Base-by-base conservation (phyloP, 768 basidiomycete genomes). In the Mycena crocata region DNA sequence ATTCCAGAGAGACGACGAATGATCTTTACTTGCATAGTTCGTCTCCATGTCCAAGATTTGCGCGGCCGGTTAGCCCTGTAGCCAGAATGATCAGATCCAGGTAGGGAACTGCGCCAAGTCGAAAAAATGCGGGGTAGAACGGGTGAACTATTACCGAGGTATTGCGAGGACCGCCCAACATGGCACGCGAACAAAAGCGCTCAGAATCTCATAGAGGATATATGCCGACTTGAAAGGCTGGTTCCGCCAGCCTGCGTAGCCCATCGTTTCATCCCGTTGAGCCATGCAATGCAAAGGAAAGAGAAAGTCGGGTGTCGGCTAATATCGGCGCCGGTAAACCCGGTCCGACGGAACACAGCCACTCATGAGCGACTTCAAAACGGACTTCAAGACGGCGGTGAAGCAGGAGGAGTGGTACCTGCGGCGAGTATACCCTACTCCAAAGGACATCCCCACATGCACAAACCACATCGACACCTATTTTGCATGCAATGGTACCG, bases 391-490 rank as follows among this genome's bases (percentile, higher is more conserved):
- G 68, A 85, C 81, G 13, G 83, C 82, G 2, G 84, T 92, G 46
- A 83, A 83, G 72, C 88, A 95, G 75, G 94, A 95, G 76, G 87
- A 87, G 62, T 86, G 80, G 14, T 87, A 89, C 68, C 83, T 95
- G 35, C 84, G 83, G 46, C 80, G 79, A 52, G 79, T 92, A 19
- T 89, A 95, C 73, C 94, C 94, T 9, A 91, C 89, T 0, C 77
- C 87, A 19, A 90, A 90, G 7, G 95, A 96, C 65, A 87, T 94
- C 37, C 96, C 96, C 24, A 84, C 89, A 68, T 98, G 96, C 77
- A 86, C 93, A 79, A 87, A 82, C 54, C 81, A 93, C 15, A 87
- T 95, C 59, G 91, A 93, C 74, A 85, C 85, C 26, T 93, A 90
- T 76, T 79, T 93, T 52, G 82, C 85, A 6, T 95, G 94, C 77